Evolutionary conservation across 306 rosid species (phyloP), one percentile per base, ranked within the genome.

Genomic region (Hippophae tibetana): DNA sequence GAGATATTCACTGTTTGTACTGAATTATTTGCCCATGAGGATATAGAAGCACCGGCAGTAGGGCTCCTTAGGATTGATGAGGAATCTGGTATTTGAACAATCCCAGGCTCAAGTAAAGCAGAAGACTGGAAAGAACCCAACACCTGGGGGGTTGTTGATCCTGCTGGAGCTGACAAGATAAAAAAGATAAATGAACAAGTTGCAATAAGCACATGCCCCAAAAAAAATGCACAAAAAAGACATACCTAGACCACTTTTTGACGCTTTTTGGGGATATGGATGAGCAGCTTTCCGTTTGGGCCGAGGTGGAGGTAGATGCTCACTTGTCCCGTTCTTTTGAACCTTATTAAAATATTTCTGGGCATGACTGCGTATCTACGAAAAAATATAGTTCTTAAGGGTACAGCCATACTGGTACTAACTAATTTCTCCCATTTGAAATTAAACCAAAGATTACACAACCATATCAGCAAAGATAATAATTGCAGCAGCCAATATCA

Each of bases 231-330:
- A 65, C 18, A 59, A 5, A 51, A 55, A 55, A 6, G 42, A 72
- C 48, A 45, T n/a, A 38, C 58, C 56, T 55, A 18, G 10, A 86
- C 96, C 89, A 63, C 68, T 85, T 85, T 87, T 87, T 25, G 96
- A 76, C 61, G 98, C 98, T 73, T 92, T 92, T 72, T 92, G 96
- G 50, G 98, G 98, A 76, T 92, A 92, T 51, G 98, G 98, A 77
- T 87, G 96, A 64, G 96, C 69, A 54, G 98, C 95, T 74, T 92
- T 92, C 79, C 96, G 76, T 63, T 92, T 92, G 13, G 98, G 98
- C 57, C 98, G 89, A 59, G 96, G 98, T 5, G 98, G 98, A 58
- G 98, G 98, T 60, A 92, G 81, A 81, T 92, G 98, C 58, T 92
- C 98, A 52, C 74, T 78, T 43, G 92, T 70, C 69, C 98, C 96